These are phyloP conservation scores for Rhizopogon roseolus DNA, from an alignment of 768 basidiomycete genomes.

Conservation along the genomic window DNA sequence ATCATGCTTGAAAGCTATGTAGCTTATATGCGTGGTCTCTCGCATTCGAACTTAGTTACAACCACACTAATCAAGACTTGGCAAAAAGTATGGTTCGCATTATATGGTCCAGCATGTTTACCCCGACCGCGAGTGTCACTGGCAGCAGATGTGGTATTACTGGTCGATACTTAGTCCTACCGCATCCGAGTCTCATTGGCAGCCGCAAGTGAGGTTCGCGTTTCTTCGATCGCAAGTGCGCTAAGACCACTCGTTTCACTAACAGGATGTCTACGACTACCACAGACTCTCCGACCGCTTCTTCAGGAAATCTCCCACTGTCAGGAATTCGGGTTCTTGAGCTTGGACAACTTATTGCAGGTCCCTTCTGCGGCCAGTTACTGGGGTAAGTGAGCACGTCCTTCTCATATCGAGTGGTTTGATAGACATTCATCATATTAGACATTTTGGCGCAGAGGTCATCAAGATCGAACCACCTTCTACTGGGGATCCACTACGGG, in stretches of 20 bases:
- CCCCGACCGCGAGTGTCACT: not conserved
- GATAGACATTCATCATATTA: slow-evolving; percentile 15
- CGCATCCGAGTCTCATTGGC: not conserved
- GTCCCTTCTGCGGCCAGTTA: slow-evolving; percentile 69
- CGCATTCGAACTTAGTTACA: not conserved
- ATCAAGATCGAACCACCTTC: slow-evolving; percentile 68
- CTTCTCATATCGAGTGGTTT: not conserved
- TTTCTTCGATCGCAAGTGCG: not conserved
- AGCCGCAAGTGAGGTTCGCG: not conserved
- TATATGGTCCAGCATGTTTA: not conserved
- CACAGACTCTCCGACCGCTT: not conserved
- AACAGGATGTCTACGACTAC: not conserved
- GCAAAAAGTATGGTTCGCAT: not conserved
- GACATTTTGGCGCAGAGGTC: slow-evolving; percentile 69
- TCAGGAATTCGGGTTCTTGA: slow-evolving; percentile 63
- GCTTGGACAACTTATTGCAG: slow-evolving; percentile 67
- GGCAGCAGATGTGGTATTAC: not conserved
- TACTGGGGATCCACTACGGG: slow-evolving; percentile 60
- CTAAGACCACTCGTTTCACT: not conserved
- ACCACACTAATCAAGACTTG: not conserved
- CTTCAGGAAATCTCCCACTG: slow-evolving; percentile 43
- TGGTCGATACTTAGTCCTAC: too few species aligned
- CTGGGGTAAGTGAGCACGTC: slow-evolving; percentile 44
- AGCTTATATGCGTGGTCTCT: too few species aligned
- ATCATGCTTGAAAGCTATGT: not conserved